Evolutionary conservation across 2,329 filamentous ascomycete genomes (phyloP).

Genomic region (Camillea tinctor): DNA sequence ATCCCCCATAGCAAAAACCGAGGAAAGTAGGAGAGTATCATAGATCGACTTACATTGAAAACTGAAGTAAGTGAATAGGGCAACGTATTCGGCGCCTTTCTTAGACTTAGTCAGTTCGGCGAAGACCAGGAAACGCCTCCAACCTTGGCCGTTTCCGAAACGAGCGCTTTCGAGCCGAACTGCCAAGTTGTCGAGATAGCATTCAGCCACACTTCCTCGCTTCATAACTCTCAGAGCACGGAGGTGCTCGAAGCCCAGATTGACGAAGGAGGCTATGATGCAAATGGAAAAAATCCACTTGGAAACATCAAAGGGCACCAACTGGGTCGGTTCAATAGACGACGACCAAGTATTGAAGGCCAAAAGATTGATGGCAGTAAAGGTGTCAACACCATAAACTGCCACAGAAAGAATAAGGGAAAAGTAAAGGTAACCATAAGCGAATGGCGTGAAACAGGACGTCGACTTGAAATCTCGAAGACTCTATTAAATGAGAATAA

Average conservation of each 20-base stretch:
- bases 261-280: constrained; percentile 85
- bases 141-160: constrained; percentile 73
- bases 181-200: constrained; percentile 85
- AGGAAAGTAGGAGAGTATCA: background rate
- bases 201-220: constrained; percentile 83
- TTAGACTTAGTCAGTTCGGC: constrained; percentile 86
- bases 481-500: constrained; percentile 33
- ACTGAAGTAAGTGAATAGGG: constrained; percentile 85
- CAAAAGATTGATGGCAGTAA: constrained; percentile 88
- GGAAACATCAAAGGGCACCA: constrained; percentile 73
- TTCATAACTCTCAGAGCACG: constrained; percentile 78
- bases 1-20: background rate
- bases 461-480: constrained; percentile 77
- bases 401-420: constrained; percentile 75
- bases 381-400: constrained; percentile 87
- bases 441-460: constrained; percentile 73
- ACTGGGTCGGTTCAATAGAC: constrained; percentile 67
- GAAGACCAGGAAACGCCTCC: constrained; percentile 88
- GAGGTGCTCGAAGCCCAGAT: constrained; percentile 77
- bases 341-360: constrained; percentile 88
- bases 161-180: constrained; percentile 81
- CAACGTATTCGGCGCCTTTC: constrained; percentile 86
- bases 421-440: constrained; percentile 82
- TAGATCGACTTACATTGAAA: constrained; percentile 54
- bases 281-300: constrained; percentile 96